Evolutionary conservation across 1,284 basidiomycete species (phyloP), one percentile per base, ranked within the genome.

Genomic region (Ganoderma boninense): DNA sequence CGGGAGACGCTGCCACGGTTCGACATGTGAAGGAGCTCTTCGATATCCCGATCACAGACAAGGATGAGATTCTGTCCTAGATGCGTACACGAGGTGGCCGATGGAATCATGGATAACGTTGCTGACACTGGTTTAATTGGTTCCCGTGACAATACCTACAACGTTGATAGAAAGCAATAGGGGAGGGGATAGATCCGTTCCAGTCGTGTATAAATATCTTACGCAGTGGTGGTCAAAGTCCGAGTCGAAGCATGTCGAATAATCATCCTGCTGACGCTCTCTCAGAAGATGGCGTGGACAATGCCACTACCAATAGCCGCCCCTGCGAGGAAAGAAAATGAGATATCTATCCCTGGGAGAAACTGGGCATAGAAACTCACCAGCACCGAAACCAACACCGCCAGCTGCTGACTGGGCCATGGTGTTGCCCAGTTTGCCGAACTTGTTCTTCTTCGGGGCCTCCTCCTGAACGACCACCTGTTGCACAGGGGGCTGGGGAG

Each of bases 311-410:
- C 83, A 66, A 84, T 78, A 40, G 84, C 84, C 71, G 83, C 80
- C 72, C 82, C 82, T 82, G 68, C 54, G 29, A 62, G 44, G 76
- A 3, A 26, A 54, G 5, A 65, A 23, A 75, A 73, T 69, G 64
- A 64, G 64, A 42, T 42, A 66, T 57, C 29, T 14, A n/a, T 11
- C 13, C 40, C 26, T 10, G n/a, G 29, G 49, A 8, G 20, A 26
- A 65, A 57, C 52, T 29, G 11, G 23, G 40, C 29, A 49, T n/a
- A 59, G 54, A 40, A 32, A 69, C 74, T 61, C 56, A 86, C 87
- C 87, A 65, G 88, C 90, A 74, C 92, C 91, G 72, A 93, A 92
- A 11, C 92, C 92, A 65, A 89, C 86, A 78, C 92, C 92, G 59
- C 91, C 91, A 4, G 86, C 92, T 54, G 92, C 91, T 61, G 89